Conservation (phyloP, 352 stramenopile genomes). For the Peronosclerospora sorghi region DNA sequence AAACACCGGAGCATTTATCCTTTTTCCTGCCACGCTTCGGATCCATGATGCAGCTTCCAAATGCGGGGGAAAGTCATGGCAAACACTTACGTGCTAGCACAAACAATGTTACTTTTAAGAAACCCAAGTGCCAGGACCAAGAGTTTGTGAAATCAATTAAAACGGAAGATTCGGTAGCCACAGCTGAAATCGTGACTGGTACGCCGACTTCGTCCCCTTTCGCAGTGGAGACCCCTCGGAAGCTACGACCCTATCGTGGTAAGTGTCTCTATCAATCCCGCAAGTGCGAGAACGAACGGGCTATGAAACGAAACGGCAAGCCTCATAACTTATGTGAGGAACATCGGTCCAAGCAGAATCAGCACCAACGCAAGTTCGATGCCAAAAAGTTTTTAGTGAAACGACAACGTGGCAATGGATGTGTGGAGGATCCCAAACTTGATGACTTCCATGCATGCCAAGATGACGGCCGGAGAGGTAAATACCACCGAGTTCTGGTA, state of each 20-base stretch:
- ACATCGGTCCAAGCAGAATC: conserved; percentile 68
- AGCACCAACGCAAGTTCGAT: conserved; percentile 77
- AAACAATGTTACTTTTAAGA: too few species aligned
- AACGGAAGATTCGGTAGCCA: too few species aligned
- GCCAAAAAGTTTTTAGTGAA: conserved; percentile 66
- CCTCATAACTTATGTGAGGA: conserved; percentile 72
- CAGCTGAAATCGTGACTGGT: too few species aligned
- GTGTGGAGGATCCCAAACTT: conserved; percentile 10
- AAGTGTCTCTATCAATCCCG: conserved; percentile 69
- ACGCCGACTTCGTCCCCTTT: background rate
- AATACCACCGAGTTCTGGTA: conserved; percentile 4
- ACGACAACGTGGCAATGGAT: conserved; percentile 17
- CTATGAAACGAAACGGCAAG: conserved; percentile 67
- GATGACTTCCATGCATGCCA: background rate
- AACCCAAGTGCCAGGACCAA: too few species aligned
- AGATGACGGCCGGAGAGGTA: background rate
- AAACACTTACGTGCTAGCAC: too few species aligned
- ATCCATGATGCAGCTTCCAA: too few species aligned
- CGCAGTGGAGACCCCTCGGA: conserved; percentile 1
- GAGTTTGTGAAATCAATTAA: too few species aligned
- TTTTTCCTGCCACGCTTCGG: too few species aligned
- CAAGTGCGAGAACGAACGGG: conserved; percentile 75
- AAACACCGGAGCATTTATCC: too few species aligned
- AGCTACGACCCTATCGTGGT: conserved; percentile 29
- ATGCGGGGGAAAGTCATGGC: too few species aligned